phyloP scores from a whole-genome alignment of 768 basidiomycete species.

The Plicaturopsis crispa region DNA sequence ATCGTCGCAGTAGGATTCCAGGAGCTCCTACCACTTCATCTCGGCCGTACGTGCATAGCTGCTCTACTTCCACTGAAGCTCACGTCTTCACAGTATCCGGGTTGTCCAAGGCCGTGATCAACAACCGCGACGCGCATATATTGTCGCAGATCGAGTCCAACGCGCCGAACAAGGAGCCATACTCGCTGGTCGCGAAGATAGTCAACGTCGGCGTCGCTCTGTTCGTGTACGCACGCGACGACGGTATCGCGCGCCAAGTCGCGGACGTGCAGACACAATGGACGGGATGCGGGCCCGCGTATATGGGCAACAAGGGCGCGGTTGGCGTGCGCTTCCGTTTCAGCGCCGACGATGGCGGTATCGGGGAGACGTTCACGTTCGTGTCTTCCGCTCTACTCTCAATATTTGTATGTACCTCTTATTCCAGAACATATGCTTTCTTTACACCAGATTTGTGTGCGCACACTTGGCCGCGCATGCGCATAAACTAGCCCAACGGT shows the following conservation, averaged over 20 bases:
- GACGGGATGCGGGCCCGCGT: constrained; percentile 64
- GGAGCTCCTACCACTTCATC: constrained; percentile 84
- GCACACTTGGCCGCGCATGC: constrained; percentile 88
- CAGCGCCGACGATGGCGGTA: constrained; percentile 38
- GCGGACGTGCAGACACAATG: constrained; percentile 65
- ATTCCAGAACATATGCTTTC: too few species aligned
- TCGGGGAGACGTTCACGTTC: constrained; percentile 81
- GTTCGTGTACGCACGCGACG: constrained; percentile 79
- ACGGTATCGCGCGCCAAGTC: constrained; percentile 49
- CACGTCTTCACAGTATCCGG: constrained; percentile 80
- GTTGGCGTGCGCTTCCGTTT: constrained; percentile 83
- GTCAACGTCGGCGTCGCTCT: constrained; percentile 86
- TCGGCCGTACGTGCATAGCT: constrained; percentile 55
- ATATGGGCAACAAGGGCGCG: constrained; percentile 94
- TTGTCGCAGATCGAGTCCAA: constrained; percentile 65
- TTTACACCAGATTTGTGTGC: constrained; percentile 85
- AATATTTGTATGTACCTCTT: too few species aligned
- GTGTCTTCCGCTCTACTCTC: constrained; percentile 24
- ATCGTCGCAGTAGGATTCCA: constrained; percentile 91
- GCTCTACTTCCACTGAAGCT: background rate
- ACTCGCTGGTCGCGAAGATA: constrained; percentile 69
- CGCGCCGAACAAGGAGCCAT: constrained; percentile 65
- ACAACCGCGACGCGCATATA: constrained; percentile 64
- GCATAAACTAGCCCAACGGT: constrained; percentile 53
- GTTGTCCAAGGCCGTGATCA: constrained; percentile 60